Base-by-base conservation (phyloP, 2,329 filamentous ascomycete genomes). In the Fusarium pseudograminearum region DNA sequence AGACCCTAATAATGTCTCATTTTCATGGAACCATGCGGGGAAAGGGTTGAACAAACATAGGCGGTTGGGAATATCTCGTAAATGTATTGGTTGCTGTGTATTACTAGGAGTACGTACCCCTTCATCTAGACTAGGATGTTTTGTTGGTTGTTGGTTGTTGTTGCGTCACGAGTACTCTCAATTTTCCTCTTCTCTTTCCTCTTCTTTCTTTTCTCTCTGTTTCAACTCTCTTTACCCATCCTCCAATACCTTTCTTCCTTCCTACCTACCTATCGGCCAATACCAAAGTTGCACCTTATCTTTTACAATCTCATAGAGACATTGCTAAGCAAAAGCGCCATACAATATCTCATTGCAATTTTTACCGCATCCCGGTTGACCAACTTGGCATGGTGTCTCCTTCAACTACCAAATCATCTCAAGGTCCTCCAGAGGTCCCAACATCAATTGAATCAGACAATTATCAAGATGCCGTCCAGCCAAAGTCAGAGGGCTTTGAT, bases 361-460 rank as follows among this genome's bases (percentile, higher is more conserved):
- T 16, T 46, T 47, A 47, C 30, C 28, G 45, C 28, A 20, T 47
- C 28, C 30, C 45, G 30, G 45, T 47, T 24, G 28, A 34, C 15
- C 45, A 33, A 47, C 45, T 47, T 47, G 45, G 30, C 45, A 47
- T 47, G 45, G 45, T 47, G 45, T 47, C 30, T 12, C 28, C 45
- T 34, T 47, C 45, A 15, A 47, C 45, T n/a, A 8, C 26, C 26
- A 47, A 34, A 47, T 47, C 45, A 47, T 47, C 45, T 24, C 45
- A 47, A 47, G 30, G 45, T 34, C 30, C 45, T 34, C 45, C 45
- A 48, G 30, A 48, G 45, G 45, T 26, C 45, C 26, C 28, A 34
- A 34, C 45, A 11, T 20, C 45, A 34, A 16, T 18, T 34, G 30
- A 48, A 34, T 30, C 45, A 48, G 45, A 48, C 30, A 33, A 30